Evolutionary conservation across 176 grass and related monocot genomes (phyloP).

Genomic region (Oryza glaberrima): DNA sequence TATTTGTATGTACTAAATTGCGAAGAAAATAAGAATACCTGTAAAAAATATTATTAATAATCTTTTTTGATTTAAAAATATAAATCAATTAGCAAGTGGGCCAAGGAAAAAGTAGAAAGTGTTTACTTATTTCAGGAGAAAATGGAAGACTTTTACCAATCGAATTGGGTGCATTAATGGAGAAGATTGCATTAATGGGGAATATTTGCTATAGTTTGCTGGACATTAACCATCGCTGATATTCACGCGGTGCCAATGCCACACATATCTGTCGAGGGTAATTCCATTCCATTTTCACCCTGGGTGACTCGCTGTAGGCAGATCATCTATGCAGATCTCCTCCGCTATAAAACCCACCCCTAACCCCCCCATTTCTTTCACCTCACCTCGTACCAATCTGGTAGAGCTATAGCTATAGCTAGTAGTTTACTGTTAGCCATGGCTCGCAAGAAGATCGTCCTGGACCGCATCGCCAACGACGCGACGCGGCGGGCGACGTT

Average conservation of each 20-base stretch:
- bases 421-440: not conserved
- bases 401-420: not conserved
- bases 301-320: not conserved
- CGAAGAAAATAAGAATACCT: not conserved
- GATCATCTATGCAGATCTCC: not conserved
- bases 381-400: not conserved
- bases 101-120: not conserved
- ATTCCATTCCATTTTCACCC: not conserved
- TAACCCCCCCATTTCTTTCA: not conserved
- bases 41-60: not conserved
- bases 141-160: not conserved
- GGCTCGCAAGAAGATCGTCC: slow-evolving; percentile 42
- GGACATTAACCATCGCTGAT: not conserved
- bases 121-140: not conserved
- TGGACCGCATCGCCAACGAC: slow-evolving; percentile 40
- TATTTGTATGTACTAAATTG: not conserved
- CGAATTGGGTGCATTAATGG: not conserved
- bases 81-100: not conserved
- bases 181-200: not conserved
- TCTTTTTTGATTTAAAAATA: not conserved
- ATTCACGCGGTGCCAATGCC: not conserved
- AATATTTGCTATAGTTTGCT: not conserved
- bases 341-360: not conserved
- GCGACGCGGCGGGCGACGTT: not conserved
- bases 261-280: not conserved